Evolutionary conservation across 2,329 filamentous ascomycete species (phyloP).

Genomic region (Arthrobotrys pseudoclavata): DNA sequence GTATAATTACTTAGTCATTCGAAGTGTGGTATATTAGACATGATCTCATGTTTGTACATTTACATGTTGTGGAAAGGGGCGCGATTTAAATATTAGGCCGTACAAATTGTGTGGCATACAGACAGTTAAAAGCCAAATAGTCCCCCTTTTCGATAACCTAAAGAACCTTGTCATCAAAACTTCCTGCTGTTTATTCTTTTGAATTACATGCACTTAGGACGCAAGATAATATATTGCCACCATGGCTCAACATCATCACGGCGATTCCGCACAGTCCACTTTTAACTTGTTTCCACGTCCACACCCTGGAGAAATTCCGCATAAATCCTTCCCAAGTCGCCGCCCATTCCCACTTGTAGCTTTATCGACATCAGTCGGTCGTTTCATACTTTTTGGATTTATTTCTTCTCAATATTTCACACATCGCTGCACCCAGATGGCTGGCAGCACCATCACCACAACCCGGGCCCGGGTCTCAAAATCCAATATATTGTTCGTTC

Average conservation of each 20-base stretch:
- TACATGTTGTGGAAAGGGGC: conserved; percentile 1
- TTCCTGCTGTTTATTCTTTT: not conserved
- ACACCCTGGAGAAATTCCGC: not conserved
- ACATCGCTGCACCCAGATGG: not conserved
- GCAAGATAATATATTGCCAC: not conserved
- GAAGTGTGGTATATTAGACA: not conserved
- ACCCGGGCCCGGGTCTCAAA: not conserved
- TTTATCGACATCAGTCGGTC: not conserved
- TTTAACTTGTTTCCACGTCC: not conserved
- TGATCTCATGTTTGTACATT: not conserved
- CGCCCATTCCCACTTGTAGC: not conserved
- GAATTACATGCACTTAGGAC: not conserved
- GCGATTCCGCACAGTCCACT: not conserved
- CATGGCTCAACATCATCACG: not conserved
- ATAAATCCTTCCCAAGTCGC: not conserved
- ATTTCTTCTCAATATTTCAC: not conserved
- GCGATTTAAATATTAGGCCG: not conserved
- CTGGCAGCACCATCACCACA: not conserved
- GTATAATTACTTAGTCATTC: not conserved
- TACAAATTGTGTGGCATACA: not conserved
- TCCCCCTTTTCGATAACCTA: not conserved
- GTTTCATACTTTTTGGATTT: conserved; percentile 4
- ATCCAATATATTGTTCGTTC: conserved; percentile 23
- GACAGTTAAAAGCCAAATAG: not conserved
- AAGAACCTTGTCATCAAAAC: not conserved